Conservation (phyloP, 176 grass and related monocot genomes). For the Oryza meyeriana region DNA sequence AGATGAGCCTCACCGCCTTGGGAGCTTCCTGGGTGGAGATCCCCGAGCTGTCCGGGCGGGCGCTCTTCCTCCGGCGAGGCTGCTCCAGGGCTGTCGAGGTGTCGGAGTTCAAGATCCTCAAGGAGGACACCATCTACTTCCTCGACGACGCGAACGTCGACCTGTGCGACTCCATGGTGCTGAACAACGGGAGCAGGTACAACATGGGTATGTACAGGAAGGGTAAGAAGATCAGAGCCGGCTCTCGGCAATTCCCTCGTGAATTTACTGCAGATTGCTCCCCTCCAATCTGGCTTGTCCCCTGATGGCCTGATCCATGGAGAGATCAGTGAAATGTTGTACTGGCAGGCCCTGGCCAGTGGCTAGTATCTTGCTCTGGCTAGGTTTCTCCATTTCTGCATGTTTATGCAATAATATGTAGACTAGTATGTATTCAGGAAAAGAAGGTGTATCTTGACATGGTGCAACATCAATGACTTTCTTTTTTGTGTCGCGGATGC, state of each 20-base stretch:
- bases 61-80: conserved; percentile 21
- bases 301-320: not conserved
- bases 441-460: not conserved
- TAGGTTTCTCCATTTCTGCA: not conserved
- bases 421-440: not conserved
- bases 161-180: not conserved
- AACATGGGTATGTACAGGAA: not conserved
- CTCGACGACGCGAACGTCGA: conserved; percentile 14
- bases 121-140: conserved; percentile 20
- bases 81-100: conserved; percentile 24
- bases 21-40: conserved; percentile 11
- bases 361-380: not conserved
- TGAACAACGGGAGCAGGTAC: not conserved
- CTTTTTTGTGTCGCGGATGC: not conserved
- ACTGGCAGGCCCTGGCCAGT: not conserved
- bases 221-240: not conserved
- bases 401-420: not conserved
- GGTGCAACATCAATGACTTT: conserved; percentile 7
- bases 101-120: not conserved
- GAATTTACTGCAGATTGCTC: conserved; percentile 2
- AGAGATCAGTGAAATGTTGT: not conserved
- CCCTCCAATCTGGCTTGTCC: conserved; percentile 23
- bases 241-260: not conserved
- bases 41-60: not conserved
- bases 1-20: not conserved